Evolutionary conservation across 1,139 yeast species (phyloP).

Genomic region (Pneumocystis jirovecii): DNA sequence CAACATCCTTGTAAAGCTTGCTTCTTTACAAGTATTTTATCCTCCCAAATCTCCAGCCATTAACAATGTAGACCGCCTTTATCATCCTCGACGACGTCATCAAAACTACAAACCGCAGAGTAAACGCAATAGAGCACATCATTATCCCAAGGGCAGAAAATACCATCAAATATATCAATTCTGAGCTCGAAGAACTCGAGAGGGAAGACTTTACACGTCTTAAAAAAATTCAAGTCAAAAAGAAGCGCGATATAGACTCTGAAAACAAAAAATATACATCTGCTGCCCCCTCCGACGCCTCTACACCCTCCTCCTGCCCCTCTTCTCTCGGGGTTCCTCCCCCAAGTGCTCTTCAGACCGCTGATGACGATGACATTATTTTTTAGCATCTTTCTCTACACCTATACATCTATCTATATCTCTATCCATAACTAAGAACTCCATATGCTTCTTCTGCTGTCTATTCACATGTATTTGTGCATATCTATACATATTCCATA

Average conservation of each 20-base stretch:
- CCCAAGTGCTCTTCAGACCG: not conserved
- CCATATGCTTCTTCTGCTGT: too few species aligned
- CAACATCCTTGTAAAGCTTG: conserved; percentile 87
- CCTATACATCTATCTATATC: not conserved
- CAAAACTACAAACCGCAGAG: conserved; percentile 94
- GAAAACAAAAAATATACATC: conserved; percentile 10
- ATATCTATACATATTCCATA: too few species aligned
- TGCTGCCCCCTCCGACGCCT: not conserved
- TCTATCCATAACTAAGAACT: too few species aligned
- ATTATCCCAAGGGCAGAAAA: conserved; percentile 95
- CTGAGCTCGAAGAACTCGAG: conserved; percentile 92
- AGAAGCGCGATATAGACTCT: conserved; percentile 55
- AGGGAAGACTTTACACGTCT: conserved; percentile 94
- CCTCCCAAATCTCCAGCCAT: not conserved
- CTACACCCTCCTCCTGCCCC: too few species aligned
- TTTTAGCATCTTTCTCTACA: not conserved
- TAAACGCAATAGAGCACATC: conserved; percentile 95
- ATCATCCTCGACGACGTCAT: conserved; percentile 93
- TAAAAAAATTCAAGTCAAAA: conserved; percentile 93
- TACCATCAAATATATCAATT: conserved; percentile 81
- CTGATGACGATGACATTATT: not conserved
- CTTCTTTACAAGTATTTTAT: conserved; percentile 41
- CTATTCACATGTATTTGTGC: too few species aligned
- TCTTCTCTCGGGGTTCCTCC: too few species aligned
- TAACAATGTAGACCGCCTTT: conserved; percentile 59